A percentile compares a stretch with the other conserved stretches of the same genome.
Conservation (phyloP, 129 eudicot species). For the Smallanthus sonchifolius region DNA sequence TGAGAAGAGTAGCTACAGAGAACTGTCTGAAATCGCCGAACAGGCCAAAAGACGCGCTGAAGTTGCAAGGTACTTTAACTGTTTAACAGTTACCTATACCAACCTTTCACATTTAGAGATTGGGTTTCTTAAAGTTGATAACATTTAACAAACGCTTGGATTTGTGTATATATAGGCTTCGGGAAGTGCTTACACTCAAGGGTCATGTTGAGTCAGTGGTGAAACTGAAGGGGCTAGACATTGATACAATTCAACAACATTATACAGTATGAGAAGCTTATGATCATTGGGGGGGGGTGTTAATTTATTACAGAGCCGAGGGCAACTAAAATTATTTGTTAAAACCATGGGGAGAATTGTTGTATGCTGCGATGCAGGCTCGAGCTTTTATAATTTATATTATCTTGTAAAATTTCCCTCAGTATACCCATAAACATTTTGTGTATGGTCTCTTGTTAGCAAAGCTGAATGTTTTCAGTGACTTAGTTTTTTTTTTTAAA, state of each 20-base stretch:
- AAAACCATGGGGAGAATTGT: not conserved
- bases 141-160: not conserved
- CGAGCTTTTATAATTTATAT: not conserved
- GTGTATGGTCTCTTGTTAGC: not conserved
- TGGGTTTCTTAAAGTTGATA: not conserved
- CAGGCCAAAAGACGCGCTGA: conserved; percentile 46
- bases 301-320: conserved; percentile 4
- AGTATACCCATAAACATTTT: not conserved
- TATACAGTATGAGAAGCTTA: conserved; percentile 42
- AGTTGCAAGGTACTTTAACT: conserved; percentile 48
- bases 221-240: conserved; percentile 9
- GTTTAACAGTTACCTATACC: too few species aligned
- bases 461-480: not conserved
- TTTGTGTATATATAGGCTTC: not conserved
- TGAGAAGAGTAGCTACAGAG: conserved; percentile 41
- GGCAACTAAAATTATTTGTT: not conserved
- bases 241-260: conserved; percentile 30
- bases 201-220: conserved; percentile 13
- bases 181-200: conserved; percentile 7
- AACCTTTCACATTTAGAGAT: not conserved
- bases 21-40: conserved; percentile 63
- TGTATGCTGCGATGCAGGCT: conserved; percentile 4
- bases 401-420: conserved; percentile 1
- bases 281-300: not conserved
- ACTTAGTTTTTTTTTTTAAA: not conserved